phyloP scores from a whole-genome alignment of 768 basidiomycete species.

The Hirschioporus abietinus region DNA sequence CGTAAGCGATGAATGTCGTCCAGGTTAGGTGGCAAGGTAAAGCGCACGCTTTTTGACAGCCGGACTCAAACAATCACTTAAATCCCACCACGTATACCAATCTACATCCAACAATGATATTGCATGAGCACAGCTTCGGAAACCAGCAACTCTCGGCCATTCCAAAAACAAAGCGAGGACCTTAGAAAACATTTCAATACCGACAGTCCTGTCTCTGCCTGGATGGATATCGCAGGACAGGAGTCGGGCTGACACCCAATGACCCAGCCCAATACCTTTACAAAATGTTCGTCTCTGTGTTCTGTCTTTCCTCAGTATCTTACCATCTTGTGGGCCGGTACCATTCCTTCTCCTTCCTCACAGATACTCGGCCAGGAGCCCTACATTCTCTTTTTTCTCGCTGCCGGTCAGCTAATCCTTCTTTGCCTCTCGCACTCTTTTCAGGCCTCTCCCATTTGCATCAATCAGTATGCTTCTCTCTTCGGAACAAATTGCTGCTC shows the following conservation, averaged over 20 bases:
- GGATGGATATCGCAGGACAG: background rate
- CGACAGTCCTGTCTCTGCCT: background rate
- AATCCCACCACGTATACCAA: too few species aligned
- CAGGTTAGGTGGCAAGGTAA: too few species aligned
- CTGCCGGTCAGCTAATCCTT: slow-evolving; percentile 1
- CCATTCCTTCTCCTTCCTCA: background rate
- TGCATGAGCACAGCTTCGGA: too few species aligned
- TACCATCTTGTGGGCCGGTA: background rate
- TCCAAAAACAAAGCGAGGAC: too few species aligned
- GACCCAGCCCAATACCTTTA: background rate
- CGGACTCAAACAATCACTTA: too few species aligned
- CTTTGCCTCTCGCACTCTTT: background rate
- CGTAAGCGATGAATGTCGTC: too few species aligned
- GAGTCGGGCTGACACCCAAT: background rate
- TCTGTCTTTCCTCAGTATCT: background rate
- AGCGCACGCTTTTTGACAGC: too few species aligned
- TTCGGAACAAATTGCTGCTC: slow-evolving; percentile 20
- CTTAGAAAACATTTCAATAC: background rate
- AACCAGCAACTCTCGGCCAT: too few species aligned
- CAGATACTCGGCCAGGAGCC: background rate
- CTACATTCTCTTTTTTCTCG: background rate
- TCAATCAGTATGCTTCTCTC: slow-evolving; percentile 22
- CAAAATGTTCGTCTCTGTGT: background rate
- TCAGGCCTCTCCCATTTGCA: slow-evolving; percentile 10
- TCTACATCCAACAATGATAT: too few species aligned